Evolutionary conservation across 2,329 filamentous ascomycete species (phyloP), one percentile per base, ranked within the genome.

Genomic region (Colletotrichum scovillei): DNA sequence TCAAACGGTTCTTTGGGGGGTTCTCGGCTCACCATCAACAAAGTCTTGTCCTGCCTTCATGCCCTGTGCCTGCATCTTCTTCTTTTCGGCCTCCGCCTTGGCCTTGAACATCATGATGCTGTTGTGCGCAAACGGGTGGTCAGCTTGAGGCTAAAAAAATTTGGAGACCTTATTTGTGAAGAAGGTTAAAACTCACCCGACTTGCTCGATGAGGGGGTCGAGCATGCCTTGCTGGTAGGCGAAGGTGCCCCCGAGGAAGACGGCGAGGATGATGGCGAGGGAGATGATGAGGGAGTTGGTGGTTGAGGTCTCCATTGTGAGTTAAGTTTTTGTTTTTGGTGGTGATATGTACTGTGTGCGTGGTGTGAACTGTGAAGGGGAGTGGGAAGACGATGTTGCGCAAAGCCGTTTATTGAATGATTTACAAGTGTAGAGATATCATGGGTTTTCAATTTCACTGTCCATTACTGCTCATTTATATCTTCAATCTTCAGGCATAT

Each of bases 11-110:
- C 38, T 42, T 42, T 6, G 6, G 38, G 32, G 32, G 32, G 30
- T 42, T 9, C 30, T 4, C 38, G 30, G 57, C 78, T 77, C 69
- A 83, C 82, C 78, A 67, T 79, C 79, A 4, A 81, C 59, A 72
- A 84, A 84, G 74, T 84, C 83, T 70, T 83, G 74, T 22, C 83
- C 83, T 62, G 82, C 81, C 72, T 82, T 80, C 75, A 82, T 57
- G 1, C 83, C 83, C 75, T 84, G 74, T 9, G 81, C 81, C 74
- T 84, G 77, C 75, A 83, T 75, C 67, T 82, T 81, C 76, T 84
- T 83, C 53, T 80, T 78, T 75, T 85, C 83, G 8, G 82, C 82
- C 75, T 82, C 79, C 0, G 81, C 83, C 77, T 85, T 81, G 38
- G 82, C 81, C 77, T 85, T 84, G 77, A 84, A 82, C 63, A 83